phyloP scores from a whole-genome alignment of 257 asterid species.

The Nicotiana attenuata region DNA sequence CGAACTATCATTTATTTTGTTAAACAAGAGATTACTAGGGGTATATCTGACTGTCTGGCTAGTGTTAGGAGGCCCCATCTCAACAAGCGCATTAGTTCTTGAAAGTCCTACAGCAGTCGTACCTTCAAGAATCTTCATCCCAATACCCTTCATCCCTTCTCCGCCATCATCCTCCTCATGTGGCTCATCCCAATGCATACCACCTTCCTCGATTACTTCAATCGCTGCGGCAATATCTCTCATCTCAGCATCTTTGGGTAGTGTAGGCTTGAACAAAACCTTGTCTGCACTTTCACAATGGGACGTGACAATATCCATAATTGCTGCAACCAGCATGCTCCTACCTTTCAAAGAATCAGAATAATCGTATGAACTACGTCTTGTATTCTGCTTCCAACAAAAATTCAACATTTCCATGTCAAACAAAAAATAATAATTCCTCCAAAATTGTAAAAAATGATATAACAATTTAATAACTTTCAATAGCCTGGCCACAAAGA shows the following conservation, averaged over 20 bases:
- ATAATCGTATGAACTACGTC: conserved; percentile 70
- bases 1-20: conserved; percentile 43
- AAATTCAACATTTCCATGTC: conserved; percentile 38
- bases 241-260: conserved; percentile 74
- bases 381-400: conserved; percentile 58
- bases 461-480: neutral
- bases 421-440: conserved; percentile 3
- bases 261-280: conserved; percentile 51
- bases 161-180: conserved; percentile 61
- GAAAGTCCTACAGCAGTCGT: conserved; percentile 84
- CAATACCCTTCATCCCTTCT: conserved; percentile 83
- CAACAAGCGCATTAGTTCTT: conserved; percentile 51
- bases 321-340: conserved; percentile 99
- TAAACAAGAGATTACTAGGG: conserved; percentile 38
- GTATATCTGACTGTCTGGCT: conserved; percentile 25
- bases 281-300: conserved; percentile 72
- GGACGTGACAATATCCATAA: conserved; percentile 94
- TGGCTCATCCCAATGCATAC: conserved; percentile 90
- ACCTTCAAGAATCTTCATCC: conserved; percentile 95
- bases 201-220: conserved; percentile 89
- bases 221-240: conserved; percentile 96
- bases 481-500: neutral
- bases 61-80: conserved; percentile 44
- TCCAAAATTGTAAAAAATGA: conserved; percentile 1
- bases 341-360: conserved; percentile 82